Conservation (phyloP, 164 flowering plant species). For the Piper longum region DNA sequence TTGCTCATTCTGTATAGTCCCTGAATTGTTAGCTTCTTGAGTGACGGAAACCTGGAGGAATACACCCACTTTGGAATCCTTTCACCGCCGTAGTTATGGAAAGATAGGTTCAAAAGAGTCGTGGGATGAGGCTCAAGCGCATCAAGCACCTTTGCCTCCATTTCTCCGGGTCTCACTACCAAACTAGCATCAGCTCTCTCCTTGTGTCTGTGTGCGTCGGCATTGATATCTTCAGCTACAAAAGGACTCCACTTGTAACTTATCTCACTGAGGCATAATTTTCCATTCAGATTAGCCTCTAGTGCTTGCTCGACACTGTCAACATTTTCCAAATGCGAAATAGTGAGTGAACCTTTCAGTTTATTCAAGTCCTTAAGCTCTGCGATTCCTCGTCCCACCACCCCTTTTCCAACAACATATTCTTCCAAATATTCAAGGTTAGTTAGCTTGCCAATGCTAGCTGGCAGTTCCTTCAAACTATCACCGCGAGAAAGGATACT, state of each 20-base stretch:
- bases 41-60: conserved; percentile 5
- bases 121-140: conserved; percentile 12
- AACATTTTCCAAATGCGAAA: conserved; percentile 1
- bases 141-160: conserved; percentile 12
- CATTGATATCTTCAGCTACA: conserved; percentile 5
- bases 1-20: conserved; percentile 5
- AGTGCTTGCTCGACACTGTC: conserved; percentile 2
- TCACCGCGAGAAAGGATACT: background rate
- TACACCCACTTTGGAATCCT: conserved; percentile 23
- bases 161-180: background rate
- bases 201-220: conserved; percentile 2
- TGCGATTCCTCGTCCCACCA: conserved; percentile 5
- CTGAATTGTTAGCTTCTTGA: background rate
- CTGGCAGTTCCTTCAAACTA: conserved; percentile 6
- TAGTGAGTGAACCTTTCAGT: conserved; percentile 6
- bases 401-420: conserved; percentile 5
- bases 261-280: conserved; percentile 3
- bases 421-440: conserved; percentile 9
- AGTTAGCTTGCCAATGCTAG: conserved; percentile 8
- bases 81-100: conserved; percentile 11
- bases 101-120: conserved; percentile 3
- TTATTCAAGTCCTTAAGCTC: conserved; percentile 10
- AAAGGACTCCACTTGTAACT: too few species aligned
- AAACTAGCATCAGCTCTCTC: too few species aligned
- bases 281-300: conserved; percentile 11